Conservation (phyloP, 202 grass and related monocot genomes). For the Thinopyrum obtusiflorum region DNA sequence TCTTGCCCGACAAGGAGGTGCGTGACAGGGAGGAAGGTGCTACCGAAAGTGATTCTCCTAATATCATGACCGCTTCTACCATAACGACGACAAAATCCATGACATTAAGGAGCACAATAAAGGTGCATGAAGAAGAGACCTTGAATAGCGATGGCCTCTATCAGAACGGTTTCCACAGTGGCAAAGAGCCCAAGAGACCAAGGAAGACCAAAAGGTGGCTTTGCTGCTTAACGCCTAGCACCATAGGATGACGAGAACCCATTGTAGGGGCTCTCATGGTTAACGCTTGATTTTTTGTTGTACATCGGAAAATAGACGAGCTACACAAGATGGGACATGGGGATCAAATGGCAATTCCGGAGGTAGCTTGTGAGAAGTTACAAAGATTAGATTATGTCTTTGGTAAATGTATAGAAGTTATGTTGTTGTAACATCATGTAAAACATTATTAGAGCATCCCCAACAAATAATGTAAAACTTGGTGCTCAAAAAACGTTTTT, state of each 20-base stretch:
- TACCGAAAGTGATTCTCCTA: background rate
- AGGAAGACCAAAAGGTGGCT: conserved; percentile 33
- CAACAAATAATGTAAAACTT: too few species aligned
- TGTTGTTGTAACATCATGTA: conserved; percentile 32
- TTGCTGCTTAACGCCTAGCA: conserved; percentile 39
- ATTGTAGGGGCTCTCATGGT: background rate
- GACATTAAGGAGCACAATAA: conserved; percentile 30
- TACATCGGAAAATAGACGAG: background rate
- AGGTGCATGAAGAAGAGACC: conserved; percentile 48
- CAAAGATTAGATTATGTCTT: conserved; percentile 1
- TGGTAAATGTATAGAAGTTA: conserved; percentile 20
- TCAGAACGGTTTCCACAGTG: conserved; percentile 1
- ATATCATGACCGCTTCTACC: background rate
- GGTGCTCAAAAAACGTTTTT: too few species aligned
- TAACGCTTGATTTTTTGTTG: conserved; percentile 9
- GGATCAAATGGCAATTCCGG: background rate
- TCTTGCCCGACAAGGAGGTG: background rate
- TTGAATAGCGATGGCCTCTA: conserved; percentile 21
- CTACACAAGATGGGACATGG: background rate
- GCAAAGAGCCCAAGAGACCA: conserved; percentile 1
- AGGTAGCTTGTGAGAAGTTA: background rate
- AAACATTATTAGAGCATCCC: background rate
- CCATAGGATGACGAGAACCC: conserved; percentile 20
- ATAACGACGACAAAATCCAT: conserved; percentile 25
- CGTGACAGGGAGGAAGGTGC: background rate